A percentile compares a stretch with the other conserved stretches of the same genome.
Evolutionary conservation across 2,329 filamentous ascomycete species (phyloP).

Genomic region (Xylariales sp.): DNA sequence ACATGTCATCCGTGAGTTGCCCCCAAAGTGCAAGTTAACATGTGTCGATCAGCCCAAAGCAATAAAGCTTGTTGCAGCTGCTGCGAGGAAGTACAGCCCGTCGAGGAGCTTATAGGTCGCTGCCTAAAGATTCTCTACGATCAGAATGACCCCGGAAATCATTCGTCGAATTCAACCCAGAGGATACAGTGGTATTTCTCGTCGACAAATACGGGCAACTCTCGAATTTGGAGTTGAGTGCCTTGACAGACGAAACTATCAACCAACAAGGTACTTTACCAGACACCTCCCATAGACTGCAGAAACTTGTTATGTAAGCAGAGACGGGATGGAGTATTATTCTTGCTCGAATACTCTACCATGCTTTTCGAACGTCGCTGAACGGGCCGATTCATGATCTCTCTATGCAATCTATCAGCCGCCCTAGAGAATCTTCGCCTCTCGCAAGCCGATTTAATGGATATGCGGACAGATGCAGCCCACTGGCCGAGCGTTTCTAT

Average conservation of each 20-base stretch:
- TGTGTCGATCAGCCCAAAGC: too few relatives aligned
- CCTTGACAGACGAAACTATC: slow-evolving; percentile 42
- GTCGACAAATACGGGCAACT: slow-evolving; percentile 56
- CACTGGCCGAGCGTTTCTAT: slow-evolving; percentile 38
- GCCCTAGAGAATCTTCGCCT: slow-evolving; percentile 23
- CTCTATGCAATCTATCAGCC: slow-evolving; percentile 43
- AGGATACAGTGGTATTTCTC: slow-evolving; percentile 45
- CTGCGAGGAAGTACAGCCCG: slow-evolving; percentile 47
- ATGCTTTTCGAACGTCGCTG: slow-evolving; percentile 46
- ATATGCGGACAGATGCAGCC: slow-evolving; percentile 44
- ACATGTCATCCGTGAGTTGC: slow-evolving; percentile 44
- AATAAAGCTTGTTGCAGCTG: slow-evolving; percentile 64
- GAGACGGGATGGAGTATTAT: slow-evolving; percentile 46
- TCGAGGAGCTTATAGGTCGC: slow-evolving; percentile 32
- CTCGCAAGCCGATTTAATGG: slow-evolving; percentile 41
- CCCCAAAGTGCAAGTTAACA: too few relatives aligned
- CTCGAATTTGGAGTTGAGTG: slow-evolving; percentile 49
- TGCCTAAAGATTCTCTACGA: slow-evolving; percentile 51
- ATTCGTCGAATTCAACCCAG: slow-evolving; percentile 40
- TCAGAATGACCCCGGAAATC: slow-evolving; percentile 44
- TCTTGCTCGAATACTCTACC: slow-evolving; percentile 41
- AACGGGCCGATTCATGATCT: slow-evolving; percentile 54
- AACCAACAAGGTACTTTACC: slow-evolving; percentile 7
- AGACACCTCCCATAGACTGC: too few relatives aligned
- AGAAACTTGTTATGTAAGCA: too few relatives aligned